Conservation (phyloP, 345 rosid genomes). For the Cochlearia excelsa region DNA sequence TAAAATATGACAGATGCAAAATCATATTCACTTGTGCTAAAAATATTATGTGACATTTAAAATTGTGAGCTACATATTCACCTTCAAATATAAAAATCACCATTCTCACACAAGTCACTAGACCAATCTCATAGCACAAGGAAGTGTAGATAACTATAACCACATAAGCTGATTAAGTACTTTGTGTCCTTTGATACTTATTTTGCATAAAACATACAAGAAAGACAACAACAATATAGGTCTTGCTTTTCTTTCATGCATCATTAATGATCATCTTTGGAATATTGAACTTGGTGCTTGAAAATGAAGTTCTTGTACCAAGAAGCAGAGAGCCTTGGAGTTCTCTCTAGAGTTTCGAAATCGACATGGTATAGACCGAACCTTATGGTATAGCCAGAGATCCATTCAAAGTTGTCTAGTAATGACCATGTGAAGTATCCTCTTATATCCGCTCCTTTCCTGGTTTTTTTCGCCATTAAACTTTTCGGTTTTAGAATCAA, state of each 20-base stretch:
- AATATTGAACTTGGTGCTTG: slow-evolving; percentile 29
- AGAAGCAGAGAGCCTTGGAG: slow-evolving; percentile 54
- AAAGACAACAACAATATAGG: not conserved
- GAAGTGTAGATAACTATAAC: too few species aligned
- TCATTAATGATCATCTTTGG: slow-evolving; percentile 8
- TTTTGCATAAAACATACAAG: not conserved
- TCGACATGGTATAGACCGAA: slow-evolving; percentile 65
- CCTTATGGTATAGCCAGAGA: slow-evolving; percentile 49
- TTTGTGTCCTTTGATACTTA: not conserved
- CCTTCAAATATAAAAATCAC: too few species aligned
- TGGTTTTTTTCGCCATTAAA: slow-evolving; percentile 20
- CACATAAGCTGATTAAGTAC: too few species aligned
- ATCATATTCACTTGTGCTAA: too few species aligned
- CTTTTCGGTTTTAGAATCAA: slow-evolving; percentile 1
- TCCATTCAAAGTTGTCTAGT: slow-evolving; percentile 32
- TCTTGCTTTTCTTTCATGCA: not conserved
- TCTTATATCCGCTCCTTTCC: slow-evolving; percentile 73
- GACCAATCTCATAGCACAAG: too few species aligned
- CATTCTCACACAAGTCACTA: too few species aligned
- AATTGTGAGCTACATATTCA: too few species aligned
- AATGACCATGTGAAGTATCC: slow-evolving; percentile 34
- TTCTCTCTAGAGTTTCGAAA: slow-evolving; percentile 50
- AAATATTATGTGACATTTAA: too few species aligned
- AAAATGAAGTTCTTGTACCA: slow-evolving; percentile 57
- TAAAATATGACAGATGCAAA: too few species aligned